Conservation (phyloP, 164 flowering plant genomes). For the Litsea cubeba region DNA sequence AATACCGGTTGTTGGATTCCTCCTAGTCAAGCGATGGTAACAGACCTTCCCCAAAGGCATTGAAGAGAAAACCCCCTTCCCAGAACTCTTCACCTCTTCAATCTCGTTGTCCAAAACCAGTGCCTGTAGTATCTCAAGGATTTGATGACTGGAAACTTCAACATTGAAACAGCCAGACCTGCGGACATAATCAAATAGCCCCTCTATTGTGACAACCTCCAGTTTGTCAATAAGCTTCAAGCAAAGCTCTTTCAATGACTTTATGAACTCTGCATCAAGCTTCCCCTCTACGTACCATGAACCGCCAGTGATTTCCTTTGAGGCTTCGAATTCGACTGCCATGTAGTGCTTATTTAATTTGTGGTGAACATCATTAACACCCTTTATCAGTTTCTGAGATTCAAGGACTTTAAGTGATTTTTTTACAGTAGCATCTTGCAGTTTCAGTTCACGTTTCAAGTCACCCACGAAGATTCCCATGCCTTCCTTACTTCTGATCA, state of each 20-base stretch:
- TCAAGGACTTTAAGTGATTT: constrained; percentile 49
- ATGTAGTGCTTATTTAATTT: constrained; percentile 49
- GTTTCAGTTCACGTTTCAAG: constrained; percentile 25
- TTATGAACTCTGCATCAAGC: constrained; percentile 44
- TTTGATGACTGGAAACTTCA: constrained; percentile 30
- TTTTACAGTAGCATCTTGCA: constrained; percentile 27
- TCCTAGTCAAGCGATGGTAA: constrained; percentile 31
- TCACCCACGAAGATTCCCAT: constrained; percentile 45
- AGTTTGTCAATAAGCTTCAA: constrained; percentile 19
- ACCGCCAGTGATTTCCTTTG: constrained; percentile 75
- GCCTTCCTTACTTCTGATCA: constrained; percentile 29
- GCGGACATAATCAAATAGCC: constrained; percentile 22
- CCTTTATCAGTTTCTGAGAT: constrained; percentile 45
- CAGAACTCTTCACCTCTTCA: constrained; percentile 55
- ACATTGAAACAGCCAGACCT: constrained; percentile 11
- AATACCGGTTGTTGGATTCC: constrained; percentile 33
- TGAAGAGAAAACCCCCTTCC: constrained; percentile 44
- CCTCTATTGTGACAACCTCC: constrained; percentile 50
- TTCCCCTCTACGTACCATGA: constrained; percentile 62
- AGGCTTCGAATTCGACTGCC: constrained; percentile 69
- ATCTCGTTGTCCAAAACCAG: constrained; percentile 61
- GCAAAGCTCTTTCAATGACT: constrained; percentile 24
- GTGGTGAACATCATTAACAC: constrained; percentile 42
- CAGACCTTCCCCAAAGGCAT: constrained; percentile 53
- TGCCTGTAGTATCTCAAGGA: constrained; percentile 47